Evolutionary conservation across 192 early-diverging fungal species (phyloP).

Genomic region (Ambispora gerdemannii): DNA sequence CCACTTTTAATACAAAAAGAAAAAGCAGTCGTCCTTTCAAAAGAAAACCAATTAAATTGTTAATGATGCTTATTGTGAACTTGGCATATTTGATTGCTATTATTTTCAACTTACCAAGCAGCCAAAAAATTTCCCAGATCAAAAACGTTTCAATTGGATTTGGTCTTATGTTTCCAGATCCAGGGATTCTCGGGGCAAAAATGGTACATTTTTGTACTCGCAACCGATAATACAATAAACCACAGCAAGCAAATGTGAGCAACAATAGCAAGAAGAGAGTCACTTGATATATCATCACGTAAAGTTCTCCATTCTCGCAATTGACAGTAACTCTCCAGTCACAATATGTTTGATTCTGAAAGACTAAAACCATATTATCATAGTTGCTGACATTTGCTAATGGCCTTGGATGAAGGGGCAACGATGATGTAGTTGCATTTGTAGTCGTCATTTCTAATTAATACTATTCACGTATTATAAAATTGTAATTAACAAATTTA

Average conservation of each 20-base stretch:
- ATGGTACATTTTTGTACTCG: background rate
- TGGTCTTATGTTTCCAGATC: constrained; percentile 12
- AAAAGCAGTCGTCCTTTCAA: background rate
- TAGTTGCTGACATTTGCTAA: background rate
- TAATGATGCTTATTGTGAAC: too few species aligned
- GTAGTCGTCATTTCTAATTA: too few species aligned
- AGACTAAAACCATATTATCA: background rate
- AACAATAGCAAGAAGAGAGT: background rate
- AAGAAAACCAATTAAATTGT: too few species aligned
- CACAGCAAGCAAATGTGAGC: background rate
- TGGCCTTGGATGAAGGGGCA: background rate
- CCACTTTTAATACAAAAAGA: background rate
- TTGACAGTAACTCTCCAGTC: constrained; percentile 8
- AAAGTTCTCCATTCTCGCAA: background rate
- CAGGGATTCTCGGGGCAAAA: background rate
- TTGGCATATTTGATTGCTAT: too few species aligned
- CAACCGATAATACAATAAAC: constrained; percentile 6
- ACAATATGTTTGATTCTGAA: constrained; percentile 2
- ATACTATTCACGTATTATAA: too few species aligned
- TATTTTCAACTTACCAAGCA: background rate
- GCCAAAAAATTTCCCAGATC: background rate
- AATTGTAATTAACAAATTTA: too few species aligned
- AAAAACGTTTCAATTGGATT: constrained; percentile 19
- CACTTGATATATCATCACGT: background rate
- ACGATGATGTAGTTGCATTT: background rate